phyloP scores from a whole-genome alignment of 2,329 filamentous ascomycete genomes.

The Penicillium rolfsii region DNA sequence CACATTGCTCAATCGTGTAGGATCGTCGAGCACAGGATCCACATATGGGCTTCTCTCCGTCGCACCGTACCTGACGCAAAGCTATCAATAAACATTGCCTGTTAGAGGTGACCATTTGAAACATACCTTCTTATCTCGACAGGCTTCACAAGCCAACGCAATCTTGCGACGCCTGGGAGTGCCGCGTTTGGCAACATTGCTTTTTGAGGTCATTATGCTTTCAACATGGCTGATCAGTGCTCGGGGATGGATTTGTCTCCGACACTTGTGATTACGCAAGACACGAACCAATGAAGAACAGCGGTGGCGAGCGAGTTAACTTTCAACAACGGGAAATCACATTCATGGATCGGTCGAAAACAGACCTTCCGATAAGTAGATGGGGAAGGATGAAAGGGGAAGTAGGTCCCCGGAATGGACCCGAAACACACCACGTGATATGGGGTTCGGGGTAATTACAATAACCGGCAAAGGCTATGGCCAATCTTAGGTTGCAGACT shows the following conservation, averaged over 20 bases:
- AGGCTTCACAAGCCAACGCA: constrained; percentile 49
- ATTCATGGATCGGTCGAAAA: background rate
- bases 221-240: background rate
- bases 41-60: constrained; percentile 52
- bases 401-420: constrained; percentile 11
- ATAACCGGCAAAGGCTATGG: no score
- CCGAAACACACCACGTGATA: constrained; percentile 14
- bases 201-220: constrained; percentile 22
- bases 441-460: background rate
- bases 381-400: background rate
- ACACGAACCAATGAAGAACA: background rate
- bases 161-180: constrained; percentile 34
- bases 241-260: background rate
- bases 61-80: constrained; percentile 24
- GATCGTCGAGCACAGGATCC: constrained; percentile 46
- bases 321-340: constrained; percentile 1
- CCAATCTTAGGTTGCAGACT: background rate
- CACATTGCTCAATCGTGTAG: constrained; percentile 40
- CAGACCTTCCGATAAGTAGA: background rate
- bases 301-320: background rate
- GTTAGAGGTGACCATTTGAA: constrained; percentile 14
- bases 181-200: constrained; percentile 18
- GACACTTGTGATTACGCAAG: background rate
- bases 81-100: background rate
- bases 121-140: constrained; percentile 47